Conservation (phyloP, 164 flowering plant genomes). For the Sextonia rubra region DNA sequence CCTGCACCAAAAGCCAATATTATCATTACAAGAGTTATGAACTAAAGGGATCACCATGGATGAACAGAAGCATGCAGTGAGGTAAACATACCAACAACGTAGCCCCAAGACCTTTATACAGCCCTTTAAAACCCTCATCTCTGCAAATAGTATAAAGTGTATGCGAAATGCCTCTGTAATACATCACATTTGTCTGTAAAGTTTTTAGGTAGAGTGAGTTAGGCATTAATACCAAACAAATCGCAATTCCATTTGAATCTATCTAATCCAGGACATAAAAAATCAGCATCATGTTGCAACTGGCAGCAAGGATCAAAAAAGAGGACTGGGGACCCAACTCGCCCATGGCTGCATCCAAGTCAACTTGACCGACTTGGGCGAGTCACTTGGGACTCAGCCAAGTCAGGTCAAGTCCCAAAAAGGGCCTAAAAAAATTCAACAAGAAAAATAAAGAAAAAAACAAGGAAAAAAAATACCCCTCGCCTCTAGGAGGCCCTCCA, state of each 20-base stretch:
- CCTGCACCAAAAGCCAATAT: conserved; percentile 36
- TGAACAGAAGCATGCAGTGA: neutral
- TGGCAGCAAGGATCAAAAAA: neutral
- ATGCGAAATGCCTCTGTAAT: conserved; percentile 67
- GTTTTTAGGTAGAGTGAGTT: neutral
- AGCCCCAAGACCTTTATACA: conserved; percentile 87
- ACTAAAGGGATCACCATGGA: neutral
- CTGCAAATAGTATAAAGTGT: conserved; percentile 61
- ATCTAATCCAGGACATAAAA: neutral
- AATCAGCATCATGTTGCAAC: neutral
- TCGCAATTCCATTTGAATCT: neutral
- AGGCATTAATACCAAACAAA: neutral
- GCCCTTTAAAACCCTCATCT: conserved; percentile 66
- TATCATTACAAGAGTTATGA: neutral
- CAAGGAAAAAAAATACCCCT: too few relatives aligned
- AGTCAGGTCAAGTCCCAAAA: too few relatives aligned
- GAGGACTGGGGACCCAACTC: too few relatives aligned
- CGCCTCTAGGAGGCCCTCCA: too few relatives aligned
- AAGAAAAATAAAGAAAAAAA: too few relatives aligned
- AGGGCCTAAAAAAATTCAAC: too few relatives aligned
- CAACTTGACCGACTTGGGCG: too few relatives aligned
- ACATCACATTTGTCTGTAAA: conserved; percentile 53
- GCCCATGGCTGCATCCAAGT: too few relatives aligned
- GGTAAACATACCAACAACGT: conserved; percentile 62
- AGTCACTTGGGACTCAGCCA: too few relatives aligned